Evolutionary conservation across 148 eudicot genomes (phyloP), one percentile per base, ranked within the genome.

Genomic region (Chenopodium formosanum): DNA sequence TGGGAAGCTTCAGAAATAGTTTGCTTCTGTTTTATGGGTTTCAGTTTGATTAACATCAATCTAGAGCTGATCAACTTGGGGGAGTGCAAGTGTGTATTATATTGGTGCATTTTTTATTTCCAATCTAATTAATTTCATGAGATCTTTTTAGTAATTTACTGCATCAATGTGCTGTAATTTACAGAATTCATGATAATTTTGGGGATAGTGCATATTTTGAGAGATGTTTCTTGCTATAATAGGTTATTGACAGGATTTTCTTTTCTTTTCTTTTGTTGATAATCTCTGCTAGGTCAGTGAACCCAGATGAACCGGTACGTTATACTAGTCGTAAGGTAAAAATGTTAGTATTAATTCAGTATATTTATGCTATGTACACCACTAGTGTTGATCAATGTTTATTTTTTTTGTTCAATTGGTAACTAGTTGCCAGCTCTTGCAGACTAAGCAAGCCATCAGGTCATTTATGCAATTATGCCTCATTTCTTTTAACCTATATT

Each of bases 281-380:
- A 25, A 63, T 83, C 27, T 89, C 56, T 73, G 78, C 80, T 17
- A 93, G 97, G 88, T 83, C 93, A 67, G 88, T 66, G 74, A 76
- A 86, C 83, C 89, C 86, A 70, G 68, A 77, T 37, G 89, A 87
- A 79, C 85, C 87, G 25, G 76, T 22, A 25, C 81, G 46, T 53
- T 46, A 60, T 50, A 60, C 63, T 11, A 79, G 86, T 62, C 87
- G 84, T 69, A 85, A 89, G 85, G 86, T 84, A 88, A 46, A 17
- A 64, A 78, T 60, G 71, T 34, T 81, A 9, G 47, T 14, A 44
- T 76, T 79, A 60, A 11, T 65, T 67, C 73, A 65, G 40, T 22
- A 34, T 48, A 23, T 9, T 22, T 20, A 27, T 68, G 81, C 78
- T 46, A n/a, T 50, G 74, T 80, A 19, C 37, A 12, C 75, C 23